Evolutionary conservation across 2,329 filamentous ascomycete genomes (phyloP).

Genomic region (Alternaria sp.): DNA sequence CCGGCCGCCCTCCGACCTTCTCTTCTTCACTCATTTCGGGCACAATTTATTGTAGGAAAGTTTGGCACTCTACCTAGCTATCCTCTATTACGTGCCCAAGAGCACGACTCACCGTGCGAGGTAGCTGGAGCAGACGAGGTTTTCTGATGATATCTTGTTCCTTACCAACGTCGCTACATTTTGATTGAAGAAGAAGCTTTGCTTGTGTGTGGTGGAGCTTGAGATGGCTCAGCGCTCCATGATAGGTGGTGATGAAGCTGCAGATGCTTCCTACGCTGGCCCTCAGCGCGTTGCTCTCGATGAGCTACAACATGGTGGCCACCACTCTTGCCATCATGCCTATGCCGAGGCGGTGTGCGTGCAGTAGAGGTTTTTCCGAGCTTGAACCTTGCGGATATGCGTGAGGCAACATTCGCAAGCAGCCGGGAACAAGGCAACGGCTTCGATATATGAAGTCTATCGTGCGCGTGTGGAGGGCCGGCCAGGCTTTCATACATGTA

Average conservation of each 20-base stretch:
- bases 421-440: too few relatives aligned
- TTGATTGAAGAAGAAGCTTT: neutral
- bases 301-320: neutral
- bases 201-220: neutral
- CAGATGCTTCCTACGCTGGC: neutral
- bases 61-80: constrained; percentile 56
- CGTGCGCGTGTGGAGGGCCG: neutral
- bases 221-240: neutral
- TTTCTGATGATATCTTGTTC: constrained; percentile 65
- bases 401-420: neutral
- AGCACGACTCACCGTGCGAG: constrained; percentile 61
- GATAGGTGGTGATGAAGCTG: neutral
- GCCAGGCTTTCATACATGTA: neutral
- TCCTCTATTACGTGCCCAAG: constrained; percentile 70
- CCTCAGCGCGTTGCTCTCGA: neutral
- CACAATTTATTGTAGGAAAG: constrained; percentile 71
- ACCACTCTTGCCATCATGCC: neutral
- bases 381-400: neutral
- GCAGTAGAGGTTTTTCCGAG: neutral
- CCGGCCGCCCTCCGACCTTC: constrained; percentile 25
- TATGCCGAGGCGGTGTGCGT: neutral
- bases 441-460: neutral
- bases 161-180: constrained; percentile 72
- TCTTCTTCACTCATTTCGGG: constrained; percentile 64
- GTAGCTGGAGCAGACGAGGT: constrained; percentile 71